Evolutionary conservation across 2,329 filamentous ascomycete genomes (phyloP).

Genomic region (Nemania sp.): DNA sequence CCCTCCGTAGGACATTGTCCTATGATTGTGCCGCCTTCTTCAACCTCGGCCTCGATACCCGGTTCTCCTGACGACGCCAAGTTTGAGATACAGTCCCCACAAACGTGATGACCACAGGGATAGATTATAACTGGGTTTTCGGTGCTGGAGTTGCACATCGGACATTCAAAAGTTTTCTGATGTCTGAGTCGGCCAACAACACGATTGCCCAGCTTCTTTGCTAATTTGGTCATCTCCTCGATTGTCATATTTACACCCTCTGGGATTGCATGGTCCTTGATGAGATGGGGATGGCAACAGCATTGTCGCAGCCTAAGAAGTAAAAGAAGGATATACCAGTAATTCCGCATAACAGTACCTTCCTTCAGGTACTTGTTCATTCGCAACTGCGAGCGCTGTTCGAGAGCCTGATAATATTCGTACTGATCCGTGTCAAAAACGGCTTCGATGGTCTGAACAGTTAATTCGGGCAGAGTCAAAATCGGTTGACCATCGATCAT

Average conservation of each 20-base stretch:
- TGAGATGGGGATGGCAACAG: slow-evolving; percentile 78
- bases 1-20: slow-evolving; percentile 17
- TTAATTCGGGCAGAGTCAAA: slow-evolving; percentile 67
- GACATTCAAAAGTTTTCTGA: slow-evolving; percentile 30
- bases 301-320: slow-evolving; percentile 79
- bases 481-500: slow-evolving; percentile 80
- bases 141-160: slow-evolving; percentile 29
- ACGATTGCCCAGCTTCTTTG: slow-evolving; percentile 22
- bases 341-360: slow-evolving; percentile 64
- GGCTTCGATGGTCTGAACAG: slow-evolving; percentile 61
- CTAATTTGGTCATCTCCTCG: slow-evolving; percentile 36
- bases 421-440: slow-evolving; percentile 69
- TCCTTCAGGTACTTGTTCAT: slow-evolving; percentile 35
- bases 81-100: slow-evolving; percentile 34
- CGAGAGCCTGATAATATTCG: slow-evolving; percentile 65
- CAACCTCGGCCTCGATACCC: slow-evolving; percentile 5
- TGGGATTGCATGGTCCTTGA: slow-evolving; percentile 46
- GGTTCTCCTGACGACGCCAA: slow-evolving; percentile 24
- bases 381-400: slow-evolving; percentile 30
- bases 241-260: slow-evolving; percentile 32
- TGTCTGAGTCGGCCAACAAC: slow-evolving; percentile 28
- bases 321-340: slow-evolving; percentile 79
- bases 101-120: slow-evolving; percentile 40
- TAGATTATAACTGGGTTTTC: slow-evolving; percentile 35
- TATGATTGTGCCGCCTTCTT: slow-evolving; percentile 12